Base-by-base conservation (phyloP, 2,329 filamentous ascomycete genomes). In the Aspergillus latus region DNA sequence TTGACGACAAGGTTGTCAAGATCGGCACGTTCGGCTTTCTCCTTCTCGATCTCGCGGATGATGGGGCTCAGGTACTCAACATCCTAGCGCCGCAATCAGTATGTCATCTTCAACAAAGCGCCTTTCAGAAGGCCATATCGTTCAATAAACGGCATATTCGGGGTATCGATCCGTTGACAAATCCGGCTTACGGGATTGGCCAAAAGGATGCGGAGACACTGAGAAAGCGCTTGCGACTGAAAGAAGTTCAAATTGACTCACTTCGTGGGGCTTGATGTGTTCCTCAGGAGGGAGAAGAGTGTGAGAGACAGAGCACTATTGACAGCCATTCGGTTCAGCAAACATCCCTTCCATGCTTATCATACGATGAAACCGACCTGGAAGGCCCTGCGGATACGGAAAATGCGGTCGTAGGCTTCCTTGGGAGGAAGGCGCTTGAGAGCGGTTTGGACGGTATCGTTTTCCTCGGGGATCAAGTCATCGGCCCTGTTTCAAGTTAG, bases 321-420 rank as follows among this genome's bases (percentile, higher is more conserved):
- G 57, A 37, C 49, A 28, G 57, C n/a, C 4, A 29, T 48, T 16
- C 51, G 53, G n/a, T 49, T 71, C 64, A 71, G 64, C 45, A 39
- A 55, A 53, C 21, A 46, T 43, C 59, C 54, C 16, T 42, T 50
- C 36, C 26, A n/a, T 46, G 45, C 50, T 36, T 56, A 57, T 44
- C 16, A n/a, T 16, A 26, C 28, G 49, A 40, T 15, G 39, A 45
- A 30, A 62, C 74, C 63, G 79, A 89, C 87, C 84, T 99, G 94
- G 79, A 95, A 87, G 70, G 94, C 93, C 79, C 94, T 88, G 80
- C 94, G 90, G 78, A 99, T 86, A 73, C 94, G 92, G 88, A 92
- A 99, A 75, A 97, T 86, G 76, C 94, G 93, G 82, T 99, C 94
- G 81, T 97, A 97, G 70, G 88, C 84, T 75, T 94, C 90, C 82